Percentiles rank a stretch among this genome's conserved stretches.
These are phyloP conservation scores for Anisodus acutangulus DNA, from an alignment of 257 asterid genomes.

Conservation along the genomic window DNA sequence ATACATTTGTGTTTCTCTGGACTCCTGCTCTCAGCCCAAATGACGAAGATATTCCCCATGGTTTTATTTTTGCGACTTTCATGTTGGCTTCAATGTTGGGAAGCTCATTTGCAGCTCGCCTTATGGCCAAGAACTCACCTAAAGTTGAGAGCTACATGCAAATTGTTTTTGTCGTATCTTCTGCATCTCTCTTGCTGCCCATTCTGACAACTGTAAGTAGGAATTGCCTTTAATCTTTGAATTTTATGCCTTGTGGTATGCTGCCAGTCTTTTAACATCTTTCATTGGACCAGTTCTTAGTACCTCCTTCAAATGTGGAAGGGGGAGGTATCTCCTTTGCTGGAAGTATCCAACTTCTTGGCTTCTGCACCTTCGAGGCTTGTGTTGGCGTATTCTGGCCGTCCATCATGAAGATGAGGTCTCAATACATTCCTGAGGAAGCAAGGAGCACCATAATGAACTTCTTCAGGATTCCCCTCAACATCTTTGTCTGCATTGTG, in stretches of 20 bases:
- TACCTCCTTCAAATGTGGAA: conserved; percentile 62
- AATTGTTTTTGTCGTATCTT: conserved; percentile 79
- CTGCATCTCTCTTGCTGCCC: conserved; percentile 87
- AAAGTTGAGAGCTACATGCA: conserved; percentile 98
- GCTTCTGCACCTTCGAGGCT: conserved; percentile 88
- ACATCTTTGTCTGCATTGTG: conserved; percentile 90
- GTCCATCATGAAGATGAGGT: conserved; percentile 99
- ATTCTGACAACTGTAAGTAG: conserved; percentile 65
- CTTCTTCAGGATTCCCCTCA: conserved; percentile 93
- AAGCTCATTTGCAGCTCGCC: conserved; percentile 93
- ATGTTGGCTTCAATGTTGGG: conserved; percentile 98
- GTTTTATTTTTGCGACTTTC: conserved; percentile 91
- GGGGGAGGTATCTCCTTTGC: conserved; percentile 78
- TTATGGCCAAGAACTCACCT: conserved; percentile 70
- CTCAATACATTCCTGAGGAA: conserved; percentile 96
- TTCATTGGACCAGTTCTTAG: conserved; percentile 58
- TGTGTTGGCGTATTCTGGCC: conserved; percentile 99
- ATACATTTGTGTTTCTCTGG: conserved; percentile 96
- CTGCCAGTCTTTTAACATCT: conserved; percentile 35
- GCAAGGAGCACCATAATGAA: conserved; percentile 98
- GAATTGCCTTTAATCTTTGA: conserved; percentile 19
- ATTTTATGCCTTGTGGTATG: neutral
- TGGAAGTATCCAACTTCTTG: conserved; percentile 85
- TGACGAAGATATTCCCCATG: conserved; percentile 95
- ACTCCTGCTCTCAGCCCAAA: conserved; percentile 98